phyloP scores from a whole-genome alignment of 2,329 filamentous ascomycete species.

The Paracorniculantispora psalliotae region DNA sequence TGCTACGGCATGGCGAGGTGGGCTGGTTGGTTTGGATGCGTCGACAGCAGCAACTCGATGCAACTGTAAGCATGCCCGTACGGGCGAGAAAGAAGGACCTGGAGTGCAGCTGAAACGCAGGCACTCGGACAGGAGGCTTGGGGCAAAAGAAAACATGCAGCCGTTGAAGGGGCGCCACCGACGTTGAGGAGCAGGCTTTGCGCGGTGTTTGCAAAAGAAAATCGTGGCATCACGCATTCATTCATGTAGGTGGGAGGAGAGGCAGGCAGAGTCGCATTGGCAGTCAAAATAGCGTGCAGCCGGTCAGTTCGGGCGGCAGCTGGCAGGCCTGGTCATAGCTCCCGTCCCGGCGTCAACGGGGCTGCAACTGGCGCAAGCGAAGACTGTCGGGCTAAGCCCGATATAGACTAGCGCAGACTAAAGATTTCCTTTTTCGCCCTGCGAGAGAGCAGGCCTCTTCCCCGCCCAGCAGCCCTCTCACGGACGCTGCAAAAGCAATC shows the following conservation, averaged over 20 bases:
- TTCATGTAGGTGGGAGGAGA: not conserved
- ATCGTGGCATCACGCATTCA: not conserved
- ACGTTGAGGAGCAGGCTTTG: not conserved
- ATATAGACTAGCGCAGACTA: not conserved
- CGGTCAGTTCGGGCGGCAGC: not conserved
- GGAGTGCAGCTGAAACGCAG: conserved; percentile 7
- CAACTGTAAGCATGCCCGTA: not conserved
- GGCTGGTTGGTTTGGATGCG: conserved; percentile 5
- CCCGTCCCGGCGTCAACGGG: conserved; percentile 1
- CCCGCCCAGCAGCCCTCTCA: not conserved
- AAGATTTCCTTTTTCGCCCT: conserved; percentile 13
- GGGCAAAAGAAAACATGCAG: conserved; percentile 5
- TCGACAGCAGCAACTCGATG: not conserved
- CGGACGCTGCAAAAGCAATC: conserved; percentile 10
- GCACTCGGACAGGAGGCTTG: conserved; percentile 4
- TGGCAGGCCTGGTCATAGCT: conserved; percentile 13
- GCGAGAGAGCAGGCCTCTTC: not conserved
- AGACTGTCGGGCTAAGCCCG: not conserved
- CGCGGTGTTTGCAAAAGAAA: conserved; percentile 7
- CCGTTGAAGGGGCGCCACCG: conserved; percentile 6
- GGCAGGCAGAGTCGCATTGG: not conserved
- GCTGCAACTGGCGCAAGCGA: conserved; percentile 6
- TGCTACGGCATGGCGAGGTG: not conserved
- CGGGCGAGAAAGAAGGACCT: not conserved
- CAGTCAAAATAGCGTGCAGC: conserved; percentile 3